A percentile compares a stretch with the other conserved stretches of the same genome.
These are phyloP conservation scores for Avena eriantha DNA, from an alignment of 176 grass and related monocot species.

Conservation along the genomic window DNA sequence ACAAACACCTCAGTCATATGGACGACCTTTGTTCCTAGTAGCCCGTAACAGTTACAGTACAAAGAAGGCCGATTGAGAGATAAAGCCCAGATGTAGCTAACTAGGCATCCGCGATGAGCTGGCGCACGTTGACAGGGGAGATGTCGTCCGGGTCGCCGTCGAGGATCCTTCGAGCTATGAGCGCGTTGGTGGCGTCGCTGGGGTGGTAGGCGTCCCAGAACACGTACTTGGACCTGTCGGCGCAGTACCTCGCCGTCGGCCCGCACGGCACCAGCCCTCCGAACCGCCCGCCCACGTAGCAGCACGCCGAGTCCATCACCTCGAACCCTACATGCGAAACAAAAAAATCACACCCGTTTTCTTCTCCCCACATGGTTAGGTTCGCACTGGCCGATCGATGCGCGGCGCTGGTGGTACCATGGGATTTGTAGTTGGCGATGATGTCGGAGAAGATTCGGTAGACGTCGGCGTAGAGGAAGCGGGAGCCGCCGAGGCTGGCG, in stretches of 20 bases:
- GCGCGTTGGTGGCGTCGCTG: constrained; percentile 69
- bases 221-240: constrained; percentile 79
- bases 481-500: constrained; percentile 55
- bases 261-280: constrained; percentile 79
- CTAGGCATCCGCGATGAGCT: not conserved
- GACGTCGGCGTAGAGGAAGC: constrained; percentile 79
- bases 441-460: constrained; percentile 73
- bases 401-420: constrained; percentile 45
- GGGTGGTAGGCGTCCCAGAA: constrained; percentile 94
- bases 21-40: too few relatives aligned
- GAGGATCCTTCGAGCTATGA: constrained; percentile 64
- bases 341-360: not conserved
- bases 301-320: constrained; percentile 79
- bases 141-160: constrained; percentile 62
- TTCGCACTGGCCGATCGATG: not conserved
- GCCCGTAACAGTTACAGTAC: too few relatives aligned
- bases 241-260: constrained; percentile 56
- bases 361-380: not conserved
- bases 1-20: too few relatives aligned
- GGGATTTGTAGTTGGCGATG: constrained; percentile 57
- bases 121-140: constrained; percentile 68
- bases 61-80: too few relatives aligned
- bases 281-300: constrained; percentile 57
- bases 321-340: constrained; percentile 54
- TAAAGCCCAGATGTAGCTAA: not conserved